Conservation (phyloP, 352 stramenopile genomes). For the Peronospora farinosa region DNA sequence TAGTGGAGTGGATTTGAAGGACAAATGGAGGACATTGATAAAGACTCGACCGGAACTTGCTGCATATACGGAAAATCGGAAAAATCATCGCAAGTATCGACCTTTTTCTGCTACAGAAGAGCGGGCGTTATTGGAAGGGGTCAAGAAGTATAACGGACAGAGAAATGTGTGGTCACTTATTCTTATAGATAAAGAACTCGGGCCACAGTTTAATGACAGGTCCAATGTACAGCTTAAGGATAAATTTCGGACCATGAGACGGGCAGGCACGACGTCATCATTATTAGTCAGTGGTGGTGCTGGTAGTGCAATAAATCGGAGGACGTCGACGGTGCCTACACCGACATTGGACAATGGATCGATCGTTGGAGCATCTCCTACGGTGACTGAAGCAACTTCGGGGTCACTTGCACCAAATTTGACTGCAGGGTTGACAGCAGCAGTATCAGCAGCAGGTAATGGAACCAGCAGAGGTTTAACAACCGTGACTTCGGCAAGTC, state of each 20-base stretch:
- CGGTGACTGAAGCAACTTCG: conserved; percentile 8
- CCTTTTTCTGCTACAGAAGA: conserved; percentile 73
- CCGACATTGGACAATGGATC: conserved; percentile 8
- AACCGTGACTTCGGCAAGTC: conserved; percentile 33
- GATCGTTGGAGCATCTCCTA: conserved; percentile 3
- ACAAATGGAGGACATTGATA: conserved; percentile 80
- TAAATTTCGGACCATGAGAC: conserved; percentile 77
- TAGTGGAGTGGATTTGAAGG: conserved; percentile 74
- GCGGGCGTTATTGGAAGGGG: conserved; percentile 79
- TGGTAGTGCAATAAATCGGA: conserved; percentile 36
- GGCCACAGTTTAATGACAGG: conserved; percentile 72
- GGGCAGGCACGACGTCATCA: conserved; percentile 41
- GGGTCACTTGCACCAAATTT: conserved; percentile 29
- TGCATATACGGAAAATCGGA: conserved; percentile 79
- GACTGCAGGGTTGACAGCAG: conserved; percentile 27
- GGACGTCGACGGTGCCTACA: conserved; percentile 29
- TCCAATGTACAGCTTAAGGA: conserved; percentile 83
- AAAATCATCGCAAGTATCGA: conserved; percentile 81
- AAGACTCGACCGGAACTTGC: conserved; percentile 71
- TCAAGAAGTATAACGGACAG: conserved; percentile 82
- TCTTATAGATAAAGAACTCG: conserved; percentile 72
- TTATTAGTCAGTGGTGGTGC: conserved; percentile 35
- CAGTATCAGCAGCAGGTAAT: conserved; percentile 27
- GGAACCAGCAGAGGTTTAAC: conserved; percentile 20
- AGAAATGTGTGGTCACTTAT: conserved; percentile 82